phyloP scores from a whole-genome alignment of 2,329 filamentous ascomycete species.

The Aurifilum marmelostoma region DNA sequence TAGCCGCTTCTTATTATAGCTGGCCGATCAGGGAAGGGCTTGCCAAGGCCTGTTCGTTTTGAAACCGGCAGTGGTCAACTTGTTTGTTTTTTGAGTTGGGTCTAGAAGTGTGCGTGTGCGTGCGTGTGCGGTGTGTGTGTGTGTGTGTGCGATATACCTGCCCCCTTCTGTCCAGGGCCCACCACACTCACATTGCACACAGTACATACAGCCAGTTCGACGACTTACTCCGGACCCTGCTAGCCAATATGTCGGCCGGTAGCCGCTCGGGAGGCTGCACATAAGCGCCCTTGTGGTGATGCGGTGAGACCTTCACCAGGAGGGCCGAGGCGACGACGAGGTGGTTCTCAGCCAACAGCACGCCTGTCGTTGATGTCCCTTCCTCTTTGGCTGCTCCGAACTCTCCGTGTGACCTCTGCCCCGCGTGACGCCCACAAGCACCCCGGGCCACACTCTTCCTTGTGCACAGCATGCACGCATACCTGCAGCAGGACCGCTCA shows the following conservation, averaged over 20 bases:
- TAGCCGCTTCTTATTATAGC: conserved; percentile 29
- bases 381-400: not conserved
- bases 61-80: not conserved
- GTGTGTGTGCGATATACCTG: not conserved
- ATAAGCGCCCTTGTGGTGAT: not conserved
- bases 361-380: not conserved
- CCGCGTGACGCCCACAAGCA: not conserved
- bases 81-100: not conserved
- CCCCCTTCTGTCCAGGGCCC: not conserved
- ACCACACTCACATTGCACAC: not conserved
- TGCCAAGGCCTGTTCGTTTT: not conserved
- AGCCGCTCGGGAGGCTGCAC: not conserved
- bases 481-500: not conserved
- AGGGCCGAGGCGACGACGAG: not conserved
- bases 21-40: not conserved
- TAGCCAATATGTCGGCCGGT: not conserved
- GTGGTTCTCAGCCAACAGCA: not conserved
- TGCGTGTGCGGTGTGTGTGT: not conserved
- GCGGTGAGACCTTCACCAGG: not conserved
- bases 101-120: not conserved
- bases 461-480: not conserved
- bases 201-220: not conserved
- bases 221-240: not conserved
- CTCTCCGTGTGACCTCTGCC: not conserved
- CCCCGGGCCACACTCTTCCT: not conserved